These are phyloP conservation scores for Colletotrichum truncatum DNA, from an alignment of 2,329 filamentous ascomycete genomes.

Conservation along the genomic window DNA sequence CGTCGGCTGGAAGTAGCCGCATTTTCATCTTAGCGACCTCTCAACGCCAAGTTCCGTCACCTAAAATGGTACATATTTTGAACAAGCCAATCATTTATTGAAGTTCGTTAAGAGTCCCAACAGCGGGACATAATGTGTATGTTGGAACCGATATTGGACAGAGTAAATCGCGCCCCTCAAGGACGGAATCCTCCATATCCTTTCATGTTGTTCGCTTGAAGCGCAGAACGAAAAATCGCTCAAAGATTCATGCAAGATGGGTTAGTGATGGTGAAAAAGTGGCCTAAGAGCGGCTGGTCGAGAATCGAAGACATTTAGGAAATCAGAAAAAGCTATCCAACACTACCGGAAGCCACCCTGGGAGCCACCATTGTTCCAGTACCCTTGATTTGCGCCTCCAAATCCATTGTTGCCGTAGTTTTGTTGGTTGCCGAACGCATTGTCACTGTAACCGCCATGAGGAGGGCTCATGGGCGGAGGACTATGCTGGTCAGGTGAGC, in stretches of 20 bases:
- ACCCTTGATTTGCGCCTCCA: slow-evolving; percentile 22
- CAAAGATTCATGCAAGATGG: slow-evolving; percentile 5
- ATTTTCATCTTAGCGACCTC: too few relatives aligned
- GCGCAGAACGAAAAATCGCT: slow-evolving; percentile 5
- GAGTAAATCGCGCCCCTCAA: neutral
- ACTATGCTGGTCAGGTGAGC: slow-evolving; percentile 26
- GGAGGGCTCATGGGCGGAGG: slow-evolving; percentile 30
- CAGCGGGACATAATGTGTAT: neutral
- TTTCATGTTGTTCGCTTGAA: neutral
- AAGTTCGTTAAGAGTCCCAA: slow-evolving; percentile 1
- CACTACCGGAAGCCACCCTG: slow-evolving; percentile 25
- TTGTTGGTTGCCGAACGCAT: slow-evolving; percentile 22
- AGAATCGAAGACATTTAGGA: neutral
- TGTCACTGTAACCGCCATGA: slow-evolving; percentile 10
- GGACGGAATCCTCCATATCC: neutral
- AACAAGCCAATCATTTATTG: slow-evolving; percentile 3
- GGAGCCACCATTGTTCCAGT: slow-evolving; percentile 21
- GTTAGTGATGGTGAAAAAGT: neutral
- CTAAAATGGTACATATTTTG: too few relatives aligned
- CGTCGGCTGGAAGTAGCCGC: neutral
- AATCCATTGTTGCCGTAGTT: slow-evolving; percentile 7
- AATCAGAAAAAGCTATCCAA: neutral
- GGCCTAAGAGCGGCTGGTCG: neutral
- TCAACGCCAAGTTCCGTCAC: too few relatives aligned
- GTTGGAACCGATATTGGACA: slow-evolving; percentile 6